Percentiles rank a stretch among this genome's conserved stretches.
Conservation (phyloP, 2,329 filamentous ascomycete genomes). For the Pseudocercospora macadamiae region DNA sequence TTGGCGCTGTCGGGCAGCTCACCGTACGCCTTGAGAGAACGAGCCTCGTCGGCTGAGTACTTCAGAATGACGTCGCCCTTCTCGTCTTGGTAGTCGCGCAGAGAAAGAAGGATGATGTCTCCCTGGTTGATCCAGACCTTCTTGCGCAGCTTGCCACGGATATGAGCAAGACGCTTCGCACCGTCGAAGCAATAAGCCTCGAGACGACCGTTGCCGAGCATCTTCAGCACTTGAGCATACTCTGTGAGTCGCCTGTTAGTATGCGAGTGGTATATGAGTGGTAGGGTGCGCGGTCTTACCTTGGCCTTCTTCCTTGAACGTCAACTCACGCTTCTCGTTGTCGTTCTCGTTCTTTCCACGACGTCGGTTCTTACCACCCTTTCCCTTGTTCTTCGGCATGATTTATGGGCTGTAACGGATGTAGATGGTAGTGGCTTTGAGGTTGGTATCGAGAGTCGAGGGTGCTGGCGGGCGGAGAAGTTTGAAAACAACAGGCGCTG, state of each 20-base stretch:
- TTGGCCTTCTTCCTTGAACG: constrained; percentile 98
- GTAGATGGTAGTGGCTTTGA: constrained; percentile 4
- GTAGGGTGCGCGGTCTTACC: constrained; percentile 48
- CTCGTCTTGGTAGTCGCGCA: constrained; percentile 91
- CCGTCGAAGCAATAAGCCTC: constrained; percentile 96
- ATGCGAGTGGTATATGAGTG: background rate
- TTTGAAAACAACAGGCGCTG: constrained; percentile 5
- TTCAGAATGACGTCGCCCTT: constrained; percentile 94
- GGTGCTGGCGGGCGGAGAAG: no score
- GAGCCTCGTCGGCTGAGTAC: constrained; percentile 93
- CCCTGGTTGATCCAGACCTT: constrained; percentile 99
- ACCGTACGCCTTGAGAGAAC: constrained; percentile 93
- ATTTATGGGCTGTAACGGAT: no score
- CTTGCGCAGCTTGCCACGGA: constrained; percentile 96
- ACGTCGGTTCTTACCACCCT: constrained; percentile 97
- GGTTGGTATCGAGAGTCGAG: background rate
- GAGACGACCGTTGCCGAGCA: constrained; percentile 92
- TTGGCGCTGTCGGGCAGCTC: constrained; percentile 96
- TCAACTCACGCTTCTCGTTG: constrained; percentile 97
- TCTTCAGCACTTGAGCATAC: constrained; percentile 88
- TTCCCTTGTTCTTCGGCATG: constrained; percentile 99
- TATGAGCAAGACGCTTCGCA: constrained; percentile 79
- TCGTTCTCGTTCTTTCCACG: constrained; percentile 86
- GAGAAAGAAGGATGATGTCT: constrained; percentile 85
- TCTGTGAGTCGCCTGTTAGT: constrained; percentile 47